Base-by-base conservation (phyloP, 345 rosid species). In the Citrus unshiu region DNA sequence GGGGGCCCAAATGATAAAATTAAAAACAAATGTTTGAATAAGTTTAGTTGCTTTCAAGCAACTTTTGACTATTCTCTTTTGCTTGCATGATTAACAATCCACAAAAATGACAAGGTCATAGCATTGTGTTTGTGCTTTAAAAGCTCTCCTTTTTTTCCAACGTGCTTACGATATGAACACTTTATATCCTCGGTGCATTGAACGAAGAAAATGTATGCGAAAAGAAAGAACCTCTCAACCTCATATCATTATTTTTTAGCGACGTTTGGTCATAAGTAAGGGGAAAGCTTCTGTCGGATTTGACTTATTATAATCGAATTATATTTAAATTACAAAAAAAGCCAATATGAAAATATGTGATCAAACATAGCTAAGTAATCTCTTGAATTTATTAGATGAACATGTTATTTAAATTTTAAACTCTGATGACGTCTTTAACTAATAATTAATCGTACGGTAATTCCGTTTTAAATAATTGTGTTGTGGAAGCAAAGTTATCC, bases 401-500 rank as follows among this genome's bases (percentile, higher is more conserved):
- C 18, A 13, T 46, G 4, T 46, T 12, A 46, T 3, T 46, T 12
- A 12, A 46, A 46, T 13, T 46, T 1, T 46, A 46, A 46, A 9
- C 13, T 40, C 4, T 40, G 10, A 46, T 46, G 0, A 3, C 16
- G 5, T 12, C 1, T 46, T 46, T 46, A 46, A 46, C 5, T 46
- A 46, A 46, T 46, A 46, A 46, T 12, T 46, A 46, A 46, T 13
- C 1, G 1, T 46, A 13, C 51, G 5, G 1, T 13, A 0, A 13
- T 46, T 46, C 0, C 1, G 0, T 46, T 43, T 46, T 3, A 4
- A 3, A 13, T 1, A 3, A 13, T 4, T 46, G 5, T 4, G 5
- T 3, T 13, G 18, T 43, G 4, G 4, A 12, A 43, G 0, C 0
- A 12, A 12, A 43, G 0, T 0, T 43, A 10, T 43, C 0, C 0